Evolutionary conservation across 108 stramenopile species (phyloP).

Genomic region (Fistulifera solaris): DNA sequence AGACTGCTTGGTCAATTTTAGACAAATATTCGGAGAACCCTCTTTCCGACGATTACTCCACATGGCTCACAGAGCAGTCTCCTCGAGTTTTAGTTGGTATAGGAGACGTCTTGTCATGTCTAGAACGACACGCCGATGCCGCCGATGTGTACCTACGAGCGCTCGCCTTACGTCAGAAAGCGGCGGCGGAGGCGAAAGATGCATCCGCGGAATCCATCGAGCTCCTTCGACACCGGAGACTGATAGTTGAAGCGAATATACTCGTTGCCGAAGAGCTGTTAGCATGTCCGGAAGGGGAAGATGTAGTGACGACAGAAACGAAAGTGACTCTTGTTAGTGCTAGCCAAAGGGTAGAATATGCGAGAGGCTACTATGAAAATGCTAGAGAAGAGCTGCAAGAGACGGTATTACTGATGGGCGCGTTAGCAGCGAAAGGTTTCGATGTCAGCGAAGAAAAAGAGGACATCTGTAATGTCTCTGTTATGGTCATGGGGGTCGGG

Average conservation of each 20-base stretch:
- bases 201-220: conserved; percentile 18
- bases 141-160: conserved; percentile 69
- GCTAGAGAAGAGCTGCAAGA: conserved; percentile 58
- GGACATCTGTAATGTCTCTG: conserved; percentile 58
- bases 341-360: conserved; percentile 48
- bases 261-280: conserved; percentile 66
- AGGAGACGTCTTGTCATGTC: conserved; percentile 48
- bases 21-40: conserved; percentile 22
- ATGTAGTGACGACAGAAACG: conserved; percentile 55
- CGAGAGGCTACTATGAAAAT: conserved; percentile 65
- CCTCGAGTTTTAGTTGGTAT: conserved; percentile 59
- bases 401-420: conserved; percentile 50
- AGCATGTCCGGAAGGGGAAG: conserved; percentile 42
- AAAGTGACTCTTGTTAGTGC: conserved; percentile 47
- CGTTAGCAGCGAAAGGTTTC: conserved; percentile 28
- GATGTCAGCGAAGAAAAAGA: conserved; percentile 60
- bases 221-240: conserved; percentile 37
- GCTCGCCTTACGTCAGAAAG: conserved; percentile 41
- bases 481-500: conserved; percentile 69
- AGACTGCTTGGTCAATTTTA: conserved; percentile 49
- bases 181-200: neutral
- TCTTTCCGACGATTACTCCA: conserved; percentile 6
- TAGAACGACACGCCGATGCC: conserved; percentile 50
- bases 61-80: conserved; percentile 42
- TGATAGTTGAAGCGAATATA: conserved; percentile 48